Evolutionary conservation across 805 yeast genomes (phyloP), one percentile per base, ranked within the genome.

Genomic region (Myxozyma mucilagina): DNA sequence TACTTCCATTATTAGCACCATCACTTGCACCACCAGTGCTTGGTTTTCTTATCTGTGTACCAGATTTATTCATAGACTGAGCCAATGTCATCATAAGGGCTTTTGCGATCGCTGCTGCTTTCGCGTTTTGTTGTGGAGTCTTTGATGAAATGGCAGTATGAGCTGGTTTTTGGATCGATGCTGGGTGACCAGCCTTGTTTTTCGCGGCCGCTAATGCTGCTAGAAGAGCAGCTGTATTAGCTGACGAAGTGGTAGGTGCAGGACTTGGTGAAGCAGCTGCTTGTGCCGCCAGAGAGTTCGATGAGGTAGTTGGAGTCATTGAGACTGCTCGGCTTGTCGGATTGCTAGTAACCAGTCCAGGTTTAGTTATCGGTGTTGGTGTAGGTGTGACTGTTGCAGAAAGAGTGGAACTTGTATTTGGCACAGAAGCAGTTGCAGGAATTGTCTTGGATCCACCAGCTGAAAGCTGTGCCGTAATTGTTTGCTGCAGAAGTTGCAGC

Each of bases 401-500:
- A n/a, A n/a, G 16, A 29, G 16, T 54, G 11, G 64, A 31, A 14
- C 42, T 14, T 18, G 54, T 20, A 11, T 36, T 35, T n/a, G 60
- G 18, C 38, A 35, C 32, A 13, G 50, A 18, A 1, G 54, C 53
- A 7, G 58, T 53, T 3, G 61, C 36, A 24, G 42, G 47, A 16
- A 41, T 42, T n/a, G 56, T 41, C 31, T 34, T 45, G 4, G 47
- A 49, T 14, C 59, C 62, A 11, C 57, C 59, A 24, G 87, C 89
- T 69, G 89, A 89, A 36, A 96, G 87, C 59, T 92, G 81, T 13
- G 85, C 82, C 68, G 90, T 87, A 29, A 93, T 78, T 71, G 92
- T 97, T 69, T 90, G 91, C 74, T 93, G 97, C 58, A 93, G 75
- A 68, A 90, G 87, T 1, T 89, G 84, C 71, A 93, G 79, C 5